These are phyloP conservation scores for Xylariales sp. DNA, from an alignment of 2,329 filamentous ascomycete species.

Conservation along the genomic window DNA sequence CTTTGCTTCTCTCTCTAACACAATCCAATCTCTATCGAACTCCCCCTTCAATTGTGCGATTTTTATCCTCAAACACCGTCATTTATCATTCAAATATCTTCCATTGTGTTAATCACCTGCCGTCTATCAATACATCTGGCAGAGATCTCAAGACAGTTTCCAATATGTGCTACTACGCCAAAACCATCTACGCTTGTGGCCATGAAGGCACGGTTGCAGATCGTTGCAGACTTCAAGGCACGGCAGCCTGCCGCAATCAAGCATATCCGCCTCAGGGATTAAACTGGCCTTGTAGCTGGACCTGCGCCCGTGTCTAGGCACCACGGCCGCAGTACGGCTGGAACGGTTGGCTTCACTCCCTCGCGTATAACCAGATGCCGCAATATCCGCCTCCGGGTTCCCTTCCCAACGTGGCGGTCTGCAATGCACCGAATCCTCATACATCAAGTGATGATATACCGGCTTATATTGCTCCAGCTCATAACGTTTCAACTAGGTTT, in stretches of 20 bases:
- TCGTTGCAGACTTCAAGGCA: background rate
- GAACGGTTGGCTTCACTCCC: no score
- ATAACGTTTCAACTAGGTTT: no score
- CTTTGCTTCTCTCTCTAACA: background rate
- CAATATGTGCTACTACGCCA: conserved; percentile 16
- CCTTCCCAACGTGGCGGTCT: background rate
- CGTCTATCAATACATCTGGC: background rate
- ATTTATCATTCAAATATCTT: background rate
- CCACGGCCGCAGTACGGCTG: background rate
- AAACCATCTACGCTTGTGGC: conserved; percentile 9
- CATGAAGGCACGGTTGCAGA: background rate
- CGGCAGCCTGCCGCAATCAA: background rate
- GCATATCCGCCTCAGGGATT: background rate
- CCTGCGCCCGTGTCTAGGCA: conserved; percentile 12
- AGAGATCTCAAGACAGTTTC: background rate
- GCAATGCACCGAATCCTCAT: no score
- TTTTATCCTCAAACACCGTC: no score
- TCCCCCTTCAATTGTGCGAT: background rate
- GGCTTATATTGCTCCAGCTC: no score
- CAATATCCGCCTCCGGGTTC: no score
- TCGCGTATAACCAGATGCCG: background rate
- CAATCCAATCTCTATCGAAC: background rate
- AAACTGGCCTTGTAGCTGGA: background rate
- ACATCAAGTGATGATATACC: no score
- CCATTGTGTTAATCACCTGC: background rate